Base-by-base conservation (phyloP, 78 protist genomes). In the Protostelium mycophagum region DNA sequence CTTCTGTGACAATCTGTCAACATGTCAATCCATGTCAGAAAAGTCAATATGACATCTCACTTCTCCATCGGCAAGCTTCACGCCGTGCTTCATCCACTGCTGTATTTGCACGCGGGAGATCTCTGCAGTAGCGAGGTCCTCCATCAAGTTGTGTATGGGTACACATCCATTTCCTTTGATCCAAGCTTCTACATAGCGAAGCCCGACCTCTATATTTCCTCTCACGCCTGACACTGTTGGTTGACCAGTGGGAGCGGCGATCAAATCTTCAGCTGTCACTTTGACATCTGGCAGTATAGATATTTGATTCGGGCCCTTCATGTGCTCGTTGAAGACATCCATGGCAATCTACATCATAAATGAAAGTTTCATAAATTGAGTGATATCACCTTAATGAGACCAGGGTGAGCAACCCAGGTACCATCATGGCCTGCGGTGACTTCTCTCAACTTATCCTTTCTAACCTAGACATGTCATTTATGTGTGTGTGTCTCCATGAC, bases 111-210 rank as follows among this genome's bases (percentile, higher is more conserved):
- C 84, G 87, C 96, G 91, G 28, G 94, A 91, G 38, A 95, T 95
- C 91, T 95, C 96, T 39, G 96, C 96, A 0, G 96, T 95, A 0
- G 96, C 96, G 51, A 94, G 93, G 84, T 95, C 96, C 86, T 95
- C 96, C 95, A 95, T 92, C 10, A 92, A 51, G 86, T 92, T 86
- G 38, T 91, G 35, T 38, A 95, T 88, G 35, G 95, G 95, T 28
- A 95, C 95, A 86, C 95, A 92, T 37, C 96, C 96, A 35, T 85
- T 84, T 1, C 96, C 96, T 35, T 88, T 87, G 83, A 95, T 83
- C 96, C 96, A 95, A 36, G 94, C 92, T 35, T 90, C 95, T 31
- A 92, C 37, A 86, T 92, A 95, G 35, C 37, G 87, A 28, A 92
- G 36, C 39, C 92, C 96, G 73, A 95, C 92, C 1, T 84, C 84